Conservation (phyloP, 257 asterid species). For the Ehretia macrophylla region DNA sequence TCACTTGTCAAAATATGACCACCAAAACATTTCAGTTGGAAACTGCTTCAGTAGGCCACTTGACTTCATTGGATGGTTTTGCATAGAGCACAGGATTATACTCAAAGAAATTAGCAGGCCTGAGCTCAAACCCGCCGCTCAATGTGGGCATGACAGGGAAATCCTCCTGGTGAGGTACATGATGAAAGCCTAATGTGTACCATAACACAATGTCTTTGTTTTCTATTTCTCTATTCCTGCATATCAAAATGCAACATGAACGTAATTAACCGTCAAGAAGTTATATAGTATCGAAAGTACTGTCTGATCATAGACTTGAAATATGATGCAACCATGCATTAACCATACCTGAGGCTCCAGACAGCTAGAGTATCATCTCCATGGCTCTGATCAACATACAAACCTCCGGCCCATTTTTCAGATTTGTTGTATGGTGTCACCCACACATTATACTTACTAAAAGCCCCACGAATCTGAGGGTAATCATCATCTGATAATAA, state of each 20-base stretch:
- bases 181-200: slow-evolving; percentile 60
- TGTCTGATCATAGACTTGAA: too few relatives aligned
- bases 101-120: too few relatives aligned
- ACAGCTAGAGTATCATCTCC: slow-evolving; percentile 59
- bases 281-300: neutral
- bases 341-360: slow-evolving; percentile 43
- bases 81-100: too few relatives aligned
- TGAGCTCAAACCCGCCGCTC: too few relatives aligned
- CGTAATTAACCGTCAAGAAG: neutral
- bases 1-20: too few relatives aligned
- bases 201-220: slow-evolving; percentile 50
- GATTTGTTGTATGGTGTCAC: slow-evolving; percentile 44
- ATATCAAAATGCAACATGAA: neutral
- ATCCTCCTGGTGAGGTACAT: slow-evolving; percentile 49
- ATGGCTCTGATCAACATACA: too few relatives aligned
- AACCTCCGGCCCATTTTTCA: too few relatives aligned
- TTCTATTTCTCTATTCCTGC: slow-evolving; percentile 39
- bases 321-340: neutral
- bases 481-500: slow-evolving; percentile 47
- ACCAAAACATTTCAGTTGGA: too few relatives aligned
- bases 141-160: too few relatives aligned
- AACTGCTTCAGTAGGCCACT: too few relatives aligned
- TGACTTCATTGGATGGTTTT: too few relatives aligned
- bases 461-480: slow-evolving; percentile 59
- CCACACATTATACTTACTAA: slow-evolving; percentile 56